These are phyloP conservation scores for Thalassiosira profunda DNA, from an alignment of 108 stramenopile genomes.

Conservation along the genomic window DNA sequence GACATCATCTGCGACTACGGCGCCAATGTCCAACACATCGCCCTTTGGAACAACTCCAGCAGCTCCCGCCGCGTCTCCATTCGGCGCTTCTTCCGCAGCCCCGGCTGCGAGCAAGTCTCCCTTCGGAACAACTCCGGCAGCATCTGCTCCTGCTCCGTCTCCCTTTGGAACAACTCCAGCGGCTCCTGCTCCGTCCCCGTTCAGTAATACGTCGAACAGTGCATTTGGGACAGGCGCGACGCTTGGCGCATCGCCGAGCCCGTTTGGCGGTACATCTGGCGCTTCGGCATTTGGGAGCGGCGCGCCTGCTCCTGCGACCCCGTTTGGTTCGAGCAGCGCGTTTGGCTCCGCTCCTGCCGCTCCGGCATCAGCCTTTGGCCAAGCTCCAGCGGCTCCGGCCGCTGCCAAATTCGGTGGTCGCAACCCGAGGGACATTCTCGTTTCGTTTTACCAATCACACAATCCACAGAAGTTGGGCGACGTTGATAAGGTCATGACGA, in stretches of 20 bases:
- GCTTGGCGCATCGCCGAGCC: not conserved
- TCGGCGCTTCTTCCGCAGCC: not conserved
- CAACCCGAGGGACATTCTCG: conserved; percentile 69
- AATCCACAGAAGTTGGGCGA: conserved; percentile 80
- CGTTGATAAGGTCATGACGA: conserved; percentile 80
- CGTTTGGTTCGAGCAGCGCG: not conserved
- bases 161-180: conserved; percentile 14
- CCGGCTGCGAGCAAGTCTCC: conserved; percentile 19
- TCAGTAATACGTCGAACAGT: not conserved
- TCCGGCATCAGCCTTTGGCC: conserved; percentile 10
- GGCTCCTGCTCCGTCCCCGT: not conserved
- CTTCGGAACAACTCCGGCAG: conserved; percentile 13
- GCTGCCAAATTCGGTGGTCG: conserved; percentile 50
- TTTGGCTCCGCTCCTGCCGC: conserved; percentile 1
- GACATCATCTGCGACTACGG: too few species aligned
- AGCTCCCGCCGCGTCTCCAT: not conserved
- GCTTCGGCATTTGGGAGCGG: conserved; percentile 1
- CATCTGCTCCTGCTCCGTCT: conserved; percentile 10
- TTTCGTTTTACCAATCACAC: conserved; percentile 75
- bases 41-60: not conserved
- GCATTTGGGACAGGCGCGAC: conserved; percentile 16
- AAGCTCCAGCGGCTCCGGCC: conserved; percentile 7
- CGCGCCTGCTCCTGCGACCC: not conserved
- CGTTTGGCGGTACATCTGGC: not conserved
- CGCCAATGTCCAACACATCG: too few species aligned